Base-by-base conservation (phyloP, 441 rosid species). In the Aquilaria agallochum region DNA sequence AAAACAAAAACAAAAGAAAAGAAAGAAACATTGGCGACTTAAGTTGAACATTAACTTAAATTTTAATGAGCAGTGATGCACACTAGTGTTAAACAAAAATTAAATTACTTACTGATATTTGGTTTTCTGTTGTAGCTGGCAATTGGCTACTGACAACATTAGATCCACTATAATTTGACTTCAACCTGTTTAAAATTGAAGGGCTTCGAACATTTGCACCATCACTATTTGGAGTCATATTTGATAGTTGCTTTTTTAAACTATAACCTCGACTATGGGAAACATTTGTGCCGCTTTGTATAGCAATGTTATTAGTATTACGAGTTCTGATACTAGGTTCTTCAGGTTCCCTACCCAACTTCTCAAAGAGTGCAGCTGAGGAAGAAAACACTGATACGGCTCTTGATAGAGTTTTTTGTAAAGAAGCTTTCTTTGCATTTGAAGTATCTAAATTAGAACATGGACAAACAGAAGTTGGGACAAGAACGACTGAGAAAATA, bases 361-460 rank as follows among this genome's bases (percentile, higher is more conserved):
- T 90, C 56, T 82, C 83, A 66, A 94, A 84, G 36, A 91, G 83
- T 69, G 95, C 97, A 74, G 96, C 95, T 14, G 97, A 94, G 67
- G 96, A 91, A 60, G 97, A 91, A 79, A 94, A 91, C 59, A 86
- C 95, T 32, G 95, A 87, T 57, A 84, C 95, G n/a, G 84, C 86
- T 83, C 96, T 91, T 61, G 97, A 89, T 44, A 91, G 84, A 63
- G 90, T 79, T 78, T 89, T 83, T 64, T 83, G 93, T 66, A 94
- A 68, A 59, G 79, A 66, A 31, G 82, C 80, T 62, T 76, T 87
- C 68, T 56, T 78, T 32, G 90, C 60, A 67, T 69, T 64, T 11
- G 72, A 50, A 72, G 73, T 56, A 32, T 80, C 63, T 58, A 74
- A 53, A 46, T 56, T 33, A 62, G 79, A 75, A 62, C 70, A 71